These are phyloP conservation scores for Colletotrichum noveboracense DNA, from an alignment of 2,329 filamentous ascomycete genomes.

Conservation along the genomic window DNA sequence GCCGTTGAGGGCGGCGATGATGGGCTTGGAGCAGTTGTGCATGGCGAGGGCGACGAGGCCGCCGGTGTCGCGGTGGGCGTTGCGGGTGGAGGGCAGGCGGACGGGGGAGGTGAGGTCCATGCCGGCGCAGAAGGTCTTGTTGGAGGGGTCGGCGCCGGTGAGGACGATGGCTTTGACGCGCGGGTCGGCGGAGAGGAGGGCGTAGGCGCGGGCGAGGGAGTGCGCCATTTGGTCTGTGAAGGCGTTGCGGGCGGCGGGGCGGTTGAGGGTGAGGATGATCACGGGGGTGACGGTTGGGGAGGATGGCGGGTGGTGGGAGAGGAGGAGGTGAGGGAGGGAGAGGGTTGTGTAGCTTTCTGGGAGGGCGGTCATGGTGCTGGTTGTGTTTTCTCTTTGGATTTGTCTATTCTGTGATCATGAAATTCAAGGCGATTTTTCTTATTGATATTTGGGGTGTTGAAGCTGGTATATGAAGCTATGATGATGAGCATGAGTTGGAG, in stretches of 20 bases:
- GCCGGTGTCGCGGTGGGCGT: conserved; percentile 53
- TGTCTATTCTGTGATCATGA: background rate
- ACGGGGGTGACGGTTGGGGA: conserved; percentile 64
- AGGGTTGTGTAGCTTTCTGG: conserved; percentile 46
- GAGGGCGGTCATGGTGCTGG: conserved; percentile 17
- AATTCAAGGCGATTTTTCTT: background rate
- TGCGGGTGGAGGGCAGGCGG: conserved; percentile 27
- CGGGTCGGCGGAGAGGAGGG: conserved; percentile 54
- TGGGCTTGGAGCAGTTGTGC: conserved; percentile 62
- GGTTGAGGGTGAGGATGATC: conserved; percentile 67
- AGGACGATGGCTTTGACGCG: conserved; percentile 61
- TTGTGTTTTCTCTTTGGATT: background rate
- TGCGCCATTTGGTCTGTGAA: conserved; percentile 69
- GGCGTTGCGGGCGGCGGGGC: conserved; percentile 71
- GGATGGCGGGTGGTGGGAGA: conserved; percentile 53
- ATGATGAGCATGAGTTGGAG: background rate
- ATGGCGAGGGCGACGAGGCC: conserved; percentile 61
- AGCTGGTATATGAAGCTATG: background rate
- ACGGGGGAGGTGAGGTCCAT: conserved; percentile 54
- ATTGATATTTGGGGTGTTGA: background rate
- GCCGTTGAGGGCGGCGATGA: conserved; percentile 64
- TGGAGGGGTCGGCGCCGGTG: conserved; percentile 53
- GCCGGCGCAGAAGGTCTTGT: conserved; percentile 62
- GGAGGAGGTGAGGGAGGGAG: conserved; percentile 46
- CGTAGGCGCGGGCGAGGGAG: conserved; percentile 62